Conservation (phyloP, 1,284 basidiomycete genomes). For the Porodaedalea pini region DNA sequence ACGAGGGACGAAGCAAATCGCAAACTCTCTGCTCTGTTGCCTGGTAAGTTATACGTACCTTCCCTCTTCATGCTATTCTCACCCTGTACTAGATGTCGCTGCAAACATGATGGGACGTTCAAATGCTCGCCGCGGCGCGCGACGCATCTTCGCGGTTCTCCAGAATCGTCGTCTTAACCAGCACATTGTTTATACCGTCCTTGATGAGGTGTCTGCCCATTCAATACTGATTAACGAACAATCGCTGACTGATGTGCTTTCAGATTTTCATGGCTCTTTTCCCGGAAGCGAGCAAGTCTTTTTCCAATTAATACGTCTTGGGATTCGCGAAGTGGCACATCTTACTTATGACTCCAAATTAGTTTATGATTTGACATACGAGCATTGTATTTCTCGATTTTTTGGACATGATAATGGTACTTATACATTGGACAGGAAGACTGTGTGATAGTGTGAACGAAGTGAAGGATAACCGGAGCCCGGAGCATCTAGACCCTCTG, state of each 20-base stretch:
- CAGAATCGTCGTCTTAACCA: constrained; percentile 93
- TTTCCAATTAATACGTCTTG: background rate
- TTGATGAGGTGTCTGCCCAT: constrained; percentile 70
- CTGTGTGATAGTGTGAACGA: no score
- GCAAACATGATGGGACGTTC: constrained; percentile 95
- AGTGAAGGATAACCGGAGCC: no score
- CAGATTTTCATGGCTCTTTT: constrained; percentile 63
- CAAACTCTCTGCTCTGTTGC: constrained; percentile 85
- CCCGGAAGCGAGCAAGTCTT: constrained; percentile 39
- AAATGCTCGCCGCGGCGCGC: constrained; percentile 88
- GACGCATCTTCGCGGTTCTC: constrained; percentile 86
- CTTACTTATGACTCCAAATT: background rate
- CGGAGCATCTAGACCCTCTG: no score
- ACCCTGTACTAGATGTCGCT: constrained; percentile 64
- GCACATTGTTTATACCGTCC: constrained; percentile 81
- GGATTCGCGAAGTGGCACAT: background rate
- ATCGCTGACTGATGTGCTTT: background rate
- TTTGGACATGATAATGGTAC: no score
- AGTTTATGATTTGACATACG: background rate
- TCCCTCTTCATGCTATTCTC: background rate
- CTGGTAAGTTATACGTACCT: constrained; percentile 51
- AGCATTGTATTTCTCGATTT: no score
- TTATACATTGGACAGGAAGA: no score
- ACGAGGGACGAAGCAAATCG: constrained; percentile 84
- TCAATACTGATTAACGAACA: background rate